These are phyloP conservation scores for Pseudogymnoascus destructans DNA, from an alignment of 2,329 filamentous ascomycete genomes.

Conservation along the genomic window DNA sequence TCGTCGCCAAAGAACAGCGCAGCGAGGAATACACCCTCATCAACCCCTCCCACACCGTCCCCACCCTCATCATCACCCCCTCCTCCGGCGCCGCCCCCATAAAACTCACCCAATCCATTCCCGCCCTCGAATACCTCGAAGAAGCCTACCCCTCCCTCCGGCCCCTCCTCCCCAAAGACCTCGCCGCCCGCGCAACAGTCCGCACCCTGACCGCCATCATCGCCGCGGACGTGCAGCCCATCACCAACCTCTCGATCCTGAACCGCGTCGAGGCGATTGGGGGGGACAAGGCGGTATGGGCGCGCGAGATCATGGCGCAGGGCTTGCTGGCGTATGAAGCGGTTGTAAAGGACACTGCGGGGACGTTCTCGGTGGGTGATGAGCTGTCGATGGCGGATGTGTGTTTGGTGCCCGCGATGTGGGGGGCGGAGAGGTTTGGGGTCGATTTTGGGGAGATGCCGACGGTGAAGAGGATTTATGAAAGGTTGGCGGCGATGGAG, in stretches of 20 bases:
- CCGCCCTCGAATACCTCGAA: slow-evolving; percentile 50
- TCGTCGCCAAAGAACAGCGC: slow-evolving; percentile 40
- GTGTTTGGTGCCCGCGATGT: slow-evolving; percentile 43
- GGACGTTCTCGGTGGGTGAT: slow-evolving; percentile 43
- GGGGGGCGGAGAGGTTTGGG: slow-evolving; percentile 41
- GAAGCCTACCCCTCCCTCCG: slow-evolving; percentile 33
- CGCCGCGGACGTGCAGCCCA: slow-evolving; percentile 44
- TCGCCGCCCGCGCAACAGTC: slow-evolving; percentile 34
- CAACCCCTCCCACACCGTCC: slow-evolving; percentile 43
- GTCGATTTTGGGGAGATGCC: slow-evolving; percentile 40
- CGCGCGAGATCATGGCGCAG: slow-evolving; percentile 35
- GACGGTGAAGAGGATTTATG: slow-evolving; percentile 33
- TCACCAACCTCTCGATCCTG: slow-evolving; percentile 44
- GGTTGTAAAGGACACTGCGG: slow-evolving; percentile 29
- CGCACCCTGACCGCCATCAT: slow-evolving; percentile 43
- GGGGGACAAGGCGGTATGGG: slow-evolving; percentile 36
- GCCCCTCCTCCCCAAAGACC: slow-evolving; percentile 36
- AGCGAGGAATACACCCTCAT: slow-evolving; percentile 32
- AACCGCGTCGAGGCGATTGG: slow-evolving; percentile 34
- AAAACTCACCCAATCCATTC: slow-evolving; percentile 42
- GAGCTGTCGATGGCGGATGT: slow-evolving; percentile 44
- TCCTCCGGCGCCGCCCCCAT: slow-evolving; percentile 23
- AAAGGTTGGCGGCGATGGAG: slow-evolving; percentile 34
- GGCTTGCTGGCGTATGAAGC: slow-evolving; percentile 46
- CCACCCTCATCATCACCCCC: slow-evolving; percentile 34